Evolutionary conservation across 805 yeast genomes (phyloP).

Genomic region (Wickerhamiella occidentalis): DNA sequence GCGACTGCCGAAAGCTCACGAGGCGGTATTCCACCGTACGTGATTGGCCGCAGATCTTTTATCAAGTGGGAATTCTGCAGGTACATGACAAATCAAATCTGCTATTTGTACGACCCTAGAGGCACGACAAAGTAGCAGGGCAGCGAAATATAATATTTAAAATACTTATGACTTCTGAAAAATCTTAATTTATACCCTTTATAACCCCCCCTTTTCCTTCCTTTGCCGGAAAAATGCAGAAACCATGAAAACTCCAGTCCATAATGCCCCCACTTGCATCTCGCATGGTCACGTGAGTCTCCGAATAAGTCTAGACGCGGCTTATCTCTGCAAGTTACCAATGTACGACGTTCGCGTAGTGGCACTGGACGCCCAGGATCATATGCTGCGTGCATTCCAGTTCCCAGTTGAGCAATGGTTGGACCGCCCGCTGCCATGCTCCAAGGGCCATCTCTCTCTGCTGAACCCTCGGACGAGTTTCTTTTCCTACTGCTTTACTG

Average conservation of each 20-base stretch:
- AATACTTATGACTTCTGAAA: no score
- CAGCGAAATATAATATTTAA: no score
- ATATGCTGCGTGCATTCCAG: neutral
- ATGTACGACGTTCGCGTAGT: neutral
- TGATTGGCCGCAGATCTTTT: neutral
- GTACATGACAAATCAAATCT: neutral
- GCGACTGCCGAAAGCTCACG: neutral
- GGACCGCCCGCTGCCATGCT: slow-evolving; percentile 8
- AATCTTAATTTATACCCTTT: no score
- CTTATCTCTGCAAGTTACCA: neutral
- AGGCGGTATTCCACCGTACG: neutral
- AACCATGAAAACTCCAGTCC: no score
- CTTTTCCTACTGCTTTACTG: slow-evolving; percentile 17
- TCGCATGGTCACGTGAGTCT: neutral
- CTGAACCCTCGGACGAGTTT: slow-evolving; percentile 20
- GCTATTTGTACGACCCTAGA: neutral
- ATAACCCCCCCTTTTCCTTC: no score
- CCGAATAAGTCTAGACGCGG: neutral
- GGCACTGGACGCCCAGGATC: neutral
- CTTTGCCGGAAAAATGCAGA: no score
- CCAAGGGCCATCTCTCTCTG: slow-evolving; percentile 12
- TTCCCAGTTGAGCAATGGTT: slow-evolving; percentile 4
- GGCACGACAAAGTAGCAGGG: no score
- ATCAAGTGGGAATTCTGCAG: neutral
- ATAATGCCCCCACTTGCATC: neutral